Evolutionary conservation across 352 stramenopile species (phyloP), one percentile per base, ranked within the genome.

Genomic region (Phytopythium ostracodes): DNA sequence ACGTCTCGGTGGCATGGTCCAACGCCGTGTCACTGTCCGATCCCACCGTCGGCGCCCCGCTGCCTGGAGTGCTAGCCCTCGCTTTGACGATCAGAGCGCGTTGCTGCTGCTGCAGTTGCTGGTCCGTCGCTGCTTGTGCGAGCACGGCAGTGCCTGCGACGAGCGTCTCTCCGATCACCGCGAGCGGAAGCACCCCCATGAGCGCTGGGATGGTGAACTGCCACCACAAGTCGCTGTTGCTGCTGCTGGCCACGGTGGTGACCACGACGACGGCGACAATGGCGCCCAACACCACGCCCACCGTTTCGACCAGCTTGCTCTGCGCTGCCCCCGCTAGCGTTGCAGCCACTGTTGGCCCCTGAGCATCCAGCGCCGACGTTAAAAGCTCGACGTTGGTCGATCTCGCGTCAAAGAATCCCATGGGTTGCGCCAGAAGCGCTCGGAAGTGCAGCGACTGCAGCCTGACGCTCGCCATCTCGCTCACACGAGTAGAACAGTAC

Each of bases 341-440:
- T 11, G 79, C 59, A 1, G 78, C 69, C 17, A 81, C 74, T n/a
- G 65, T 79, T 1, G 86, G 58, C 0, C 76, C 73, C 17, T 93
- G 75, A 17, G 75, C 72, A 8, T 83, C 68, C 6, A 91, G 68
- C 10, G 72, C 75, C 3, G 88, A 72, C 11, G 87, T 79, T 15
- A 94, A 50, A 6, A 63, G 66, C 12, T 86, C 80, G 0, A 81
- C 61, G 0, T 71, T 69, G 59, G 96, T 70, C n/a, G 74, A 38
- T 14, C 73, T 63, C 0, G 65, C 60, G 56, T 96, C 87, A 43
- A 96, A 96, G 64, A 87, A 96, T 0, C 70, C 60, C 49, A 95
- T 62, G 12, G 75, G 69, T 40, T 87, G 78, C 4, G 67, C 72
- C 27, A 78, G 56, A 0, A 88, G 59, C 6, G 79, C 79, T 15